Conservation (phyloP, 345 rosid genomes). For the Gossypioides kirkii region DNA sequence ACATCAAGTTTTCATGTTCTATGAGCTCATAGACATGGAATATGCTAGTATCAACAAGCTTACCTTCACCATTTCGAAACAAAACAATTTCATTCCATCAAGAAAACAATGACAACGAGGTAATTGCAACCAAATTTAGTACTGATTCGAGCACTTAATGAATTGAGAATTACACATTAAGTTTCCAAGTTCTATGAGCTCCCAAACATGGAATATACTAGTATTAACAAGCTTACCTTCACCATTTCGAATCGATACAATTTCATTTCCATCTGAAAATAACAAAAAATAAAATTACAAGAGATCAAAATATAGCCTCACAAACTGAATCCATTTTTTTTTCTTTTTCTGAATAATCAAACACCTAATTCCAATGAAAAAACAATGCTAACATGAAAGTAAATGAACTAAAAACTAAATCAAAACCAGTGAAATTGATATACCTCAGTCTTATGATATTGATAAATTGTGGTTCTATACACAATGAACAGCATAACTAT, state of each 20-base stretch:
- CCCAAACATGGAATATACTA: not conserved
- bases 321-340: not conserved
- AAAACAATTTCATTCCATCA: too few relatives aligned
- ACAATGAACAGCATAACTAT: slow-evolving; percentile 68
- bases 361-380: not conserved
- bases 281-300: slow-evolving; percentile 12
- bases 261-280: slow-evolving; percentile 61
- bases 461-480: slow-evolving; percentile 73
- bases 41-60: not conserved
- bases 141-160: not conserved
- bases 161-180: not conserved
- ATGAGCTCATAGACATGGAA: not conserved
- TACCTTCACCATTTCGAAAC: too few relatives aligned
- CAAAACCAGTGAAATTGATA: not conserved
- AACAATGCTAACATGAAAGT: not conserved
- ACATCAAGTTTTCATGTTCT: too few relatives aligned
- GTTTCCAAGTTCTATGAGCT: not conserved
- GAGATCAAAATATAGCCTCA: slow-evolving; percentile 5
- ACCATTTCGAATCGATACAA: slow-evolving; percentile 49
- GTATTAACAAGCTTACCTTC: slow-evolving; percentile 35
- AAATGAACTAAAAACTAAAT: not conserved
- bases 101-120: slow-evolving; percentile 6
- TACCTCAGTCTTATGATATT: slow-evolving; percentile 78
- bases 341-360: not conserved
- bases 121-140: not conserved